Conservation (phyloP, 805 yeast genomes). For the Candida sanyiensis region DNA sequence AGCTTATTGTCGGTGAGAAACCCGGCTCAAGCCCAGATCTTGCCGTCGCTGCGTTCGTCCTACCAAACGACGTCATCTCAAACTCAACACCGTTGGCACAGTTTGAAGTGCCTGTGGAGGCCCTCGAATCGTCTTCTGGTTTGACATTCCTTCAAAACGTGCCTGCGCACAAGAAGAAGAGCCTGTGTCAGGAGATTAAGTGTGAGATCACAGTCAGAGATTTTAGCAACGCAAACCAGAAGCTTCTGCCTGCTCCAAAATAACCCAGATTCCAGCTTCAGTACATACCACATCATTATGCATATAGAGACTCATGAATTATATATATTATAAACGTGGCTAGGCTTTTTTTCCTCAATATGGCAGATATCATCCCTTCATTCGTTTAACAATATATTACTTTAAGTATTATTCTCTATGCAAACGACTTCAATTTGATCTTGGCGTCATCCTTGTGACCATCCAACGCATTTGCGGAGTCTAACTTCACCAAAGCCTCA, state of each 20-base stretch:
- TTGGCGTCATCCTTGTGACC: constrained; percentile 27
- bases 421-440: constrained; percentile 50
- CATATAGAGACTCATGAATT: no score
- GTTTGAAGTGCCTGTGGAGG: constrained; percentile 86
- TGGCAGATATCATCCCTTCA: no score
- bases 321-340: no score
- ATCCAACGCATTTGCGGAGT: constrained; percentile 15
- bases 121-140: constrained; percentile 84
- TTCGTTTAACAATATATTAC: no score
- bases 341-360: no score
- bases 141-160: constrained; percentile 70
- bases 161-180: constrained; percentile 49
- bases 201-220: constrained; percentile 83
- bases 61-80: constrained; percentile 79
- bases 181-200: constrained; percentile 71
- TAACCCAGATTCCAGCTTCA: not conserved
- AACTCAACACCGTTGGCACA: constrained; percentile 64
- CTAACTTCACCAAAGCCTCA: constrained; percentile 38
- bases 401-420: no score
- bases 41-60: constrained; percentile 86
- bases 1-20: constrained; percentile 79
- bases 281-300: constrained; percentile 1
- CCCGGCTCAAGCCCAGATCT: constrained; percentile 34
- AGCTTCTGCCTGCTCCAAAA: constrained; percentile 11
- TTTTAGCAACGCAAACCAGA: constrained; percentile 40